A percentile compares a stretch with the other conserved stretches of the same genome.
These are phyloP conservation scores for Achaetomium macrosporum DNA, from an alignment of 2,329 filamentous ascomycete species.

Conservation along the genomic window DNA sequence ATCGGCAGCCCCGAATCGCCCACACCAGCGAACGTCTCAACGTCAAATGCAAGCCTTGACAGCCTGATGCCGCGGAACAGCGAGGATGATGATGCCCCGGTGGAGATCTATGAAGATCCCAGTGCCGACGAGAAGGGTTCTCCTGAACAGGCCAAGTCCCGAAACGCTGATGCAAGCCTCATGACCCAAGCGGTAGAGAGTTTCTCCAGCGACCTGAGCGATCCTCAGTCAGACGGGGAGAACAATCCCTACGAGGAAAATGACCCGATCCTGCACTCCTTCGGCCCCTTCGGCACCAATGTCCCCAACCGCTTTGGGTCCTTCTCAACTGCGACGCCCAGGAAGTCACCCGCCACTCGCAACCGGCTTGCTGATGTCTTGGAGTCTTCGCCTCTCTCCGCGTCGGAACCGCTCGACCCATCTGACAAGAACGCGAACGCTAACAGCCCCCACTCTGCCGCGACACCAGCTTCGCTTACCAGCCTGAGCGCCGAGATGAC, in stretches of 20 bases:
- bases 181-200: constrained; percentile 46
- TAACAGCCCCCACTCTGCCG: constrained; percentile 8
- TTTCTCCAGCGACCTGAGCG: constrained; percentile 54
- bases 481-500: constrained; percentile 33
- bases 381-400: constrained; percentile 1
- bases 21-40: constrained; percentile 41
- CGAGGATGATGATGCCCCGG: constrained; percentile 35
- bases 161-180: constrained; percentile 38
- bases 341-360: constrained; percentile 12
- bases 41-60: constrained; percentile 39
- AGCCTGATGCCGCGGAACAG: constrained; percentile 36
- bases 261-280: constrained; percentile 86
- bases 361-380: constrained; percentile 6
- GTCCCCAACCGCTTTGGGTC: constrained; percentile 76
- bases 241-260: constrained; percentile 89
- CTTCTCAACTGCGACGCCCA: constrained; percentile 50
- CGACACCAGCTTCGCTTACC: constrained; percentile 15
- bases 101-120: constrained; percentile 70
- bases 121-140: constrained; percentile 46
- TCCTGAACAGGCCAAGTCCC: constrained; percentile 34
- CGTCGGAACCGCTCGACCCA: constrained; percentile 1
- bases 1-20: constrained; percentile 72
- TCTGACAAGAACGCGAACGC: constrained; percentile 9
- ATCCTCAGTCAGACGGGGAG: constrained; percentile 42
- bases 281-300: constrained; percentile 83